Evolutionary conservation across 163 green algal genomes (phyloP).

Genomic region (Chlamydomonas reinhardtii): DNA sequence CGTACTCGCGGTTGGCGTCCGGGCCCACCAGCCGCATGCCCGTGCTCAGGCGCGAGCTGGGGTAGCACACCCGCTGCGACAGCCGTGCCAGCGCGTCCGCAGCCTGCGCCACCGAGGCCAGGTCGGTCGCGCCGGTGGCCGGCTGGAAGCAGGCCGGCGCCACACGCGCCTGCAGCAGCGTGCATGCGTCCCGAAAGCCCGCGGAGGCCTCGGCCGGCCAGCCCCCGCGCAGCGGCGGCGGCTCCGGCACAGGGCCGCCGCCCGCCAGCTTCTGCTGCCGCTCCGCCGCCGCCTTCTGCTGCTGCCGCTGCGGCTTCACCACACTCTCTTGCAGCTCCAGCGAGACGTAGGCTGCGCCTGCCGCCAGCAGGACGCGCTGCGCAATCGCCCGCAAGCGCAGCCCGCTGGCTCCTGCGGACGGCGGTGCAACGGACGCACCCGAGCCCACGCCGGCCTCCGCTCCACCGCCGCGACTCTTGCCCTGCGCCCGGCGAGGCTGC

Average conservation of each 20-base stretch:
- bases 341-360: neutral
- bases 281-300: neutral
- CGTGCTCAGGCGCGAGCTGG: neutral
- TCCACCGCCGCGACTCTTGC: neutral
- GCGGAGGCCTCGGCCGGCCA: neutral
- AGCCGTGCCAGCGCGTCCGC: neutral
- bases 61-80: neutral
- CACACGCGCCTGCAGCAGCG: neutral
- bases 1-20: neutral
- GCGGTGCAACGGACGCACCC: neutral
- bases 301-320: neutral
- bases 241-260: neutral
- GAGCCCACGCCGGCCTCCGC: too few species aligned
- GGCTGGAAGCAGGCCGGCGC: neutral
- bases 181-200: neutral
- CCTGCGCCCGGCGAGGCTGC: neutral
- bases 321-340: conserved; percentile 23
- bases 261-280: neutral
- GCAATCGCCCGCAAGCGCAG: conserved; percentile 9
- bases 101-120: neutral
- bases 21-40: neutral
- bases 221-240: neutral
- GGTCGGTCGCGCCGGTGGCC: neutral
- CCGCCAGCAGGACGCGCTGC: neutral
- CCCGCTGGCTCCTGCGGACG: neutral